A percentile compares a stretch with the other conserved stretches of the same genome.
Conservation (phyloP, 352 stramenopile genomes). For the Globisporangium iwayamae region DNA sequence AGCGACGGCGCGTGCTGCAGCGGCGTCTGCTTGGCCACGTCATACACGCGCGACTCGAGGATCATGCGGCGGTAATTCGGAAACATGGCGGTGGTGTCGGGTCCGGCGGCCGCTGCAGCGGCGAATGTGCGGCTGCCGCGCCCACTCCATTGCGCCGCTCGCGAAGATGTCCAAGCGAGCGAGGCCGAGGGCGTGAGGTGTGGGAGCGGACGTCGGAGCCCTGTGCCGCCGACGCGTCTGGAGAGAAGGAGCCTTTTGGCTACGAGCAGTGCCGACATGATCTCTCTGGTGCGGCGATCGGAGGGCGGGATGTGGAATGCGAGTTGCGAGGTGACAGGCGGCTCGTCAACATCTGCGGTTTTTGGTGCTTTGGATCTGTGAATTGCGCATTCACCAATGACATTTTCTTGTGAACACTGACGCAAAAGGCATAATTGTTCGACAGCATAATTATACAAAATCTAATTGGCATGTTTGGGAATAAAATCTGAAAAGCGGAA, state of each 20-base stretch:
- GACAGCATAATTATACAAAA: no score
- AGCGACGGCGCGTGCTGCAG: constrained; percentile 67
- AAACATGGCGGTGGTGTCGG: constrained; percentile 3
- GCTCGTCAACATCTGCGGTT: neutral
- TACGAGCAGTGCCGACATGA: constrained; percentile 4
- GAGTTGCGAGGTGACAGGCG: neutral
- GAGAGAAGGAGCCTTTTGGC: constrained; percentile 6
- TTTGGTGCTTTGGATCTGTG: neutral
- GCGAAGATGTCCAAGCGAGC: neutral
- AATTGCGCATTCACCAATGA: neutral
- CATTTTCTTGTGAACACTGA: neutral
- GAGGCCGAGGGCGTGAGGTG: neutral
- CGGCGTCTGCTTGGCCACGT: constrained; percentile 82
- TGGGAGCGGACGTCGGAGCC: neutral
- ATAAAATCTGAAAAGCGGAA: neutral
- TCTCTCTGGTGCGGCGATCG: neutral
- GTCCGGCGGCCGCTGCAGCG: constrained; percentile 9
- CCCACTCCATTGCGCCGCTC: constrained; percentile 4
- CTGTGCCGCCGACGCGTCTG: neutral
- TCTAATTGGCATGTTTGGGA: no score
- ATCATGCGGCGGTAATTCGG: constrained; percentile 84
- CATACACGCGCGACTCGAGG: constrained; percentile 83
- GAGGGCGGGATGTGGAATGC: neutral
- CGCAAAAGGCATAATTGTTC: no score
- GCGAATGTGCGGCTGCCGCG: neutral